Evolutionary conservation across 768 basidiomycete species (phyloP).

Genomic region (Boletus tylopilopsis): DNA sequence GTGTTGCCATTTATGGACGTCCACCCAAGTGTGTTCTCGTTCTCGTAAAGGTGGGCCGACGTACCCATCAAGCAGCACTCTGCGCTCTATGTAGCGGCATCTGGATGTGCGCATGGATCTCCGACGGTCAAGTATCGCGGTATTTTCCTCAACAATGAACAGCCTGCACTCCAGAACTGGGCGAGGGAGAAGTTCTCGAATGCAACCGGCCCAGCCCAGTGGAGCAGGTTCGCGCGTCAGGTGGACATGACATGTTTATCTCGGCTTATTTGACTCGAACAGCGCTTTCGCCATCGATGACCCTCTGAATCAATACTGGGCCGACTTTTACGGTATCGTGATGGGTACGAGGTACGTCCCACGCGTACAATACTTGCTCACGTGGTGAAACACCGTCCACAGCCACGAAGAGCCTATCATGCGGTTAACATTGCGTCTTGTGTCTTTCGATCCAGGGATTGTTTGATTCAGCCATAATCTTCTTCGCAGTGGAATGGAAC

Average conservation of each 20-base stretch:
- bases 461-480: background rate
- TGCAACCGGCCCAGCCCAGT: background rate
- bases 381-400: background rate
- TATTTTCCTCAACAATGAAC: constrained; percentile 12
- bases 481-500: constrained; percentile 48
- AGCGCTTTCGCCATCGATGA: constrained; percentile 56
- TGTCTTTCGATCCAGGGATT: no score
- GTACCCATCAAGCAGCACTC: background rate
- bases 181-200: background rate
- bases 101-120: background rate
- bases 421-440: no score
- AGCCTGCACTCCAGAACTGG: background rate
- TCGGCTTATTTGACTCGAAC: background rate
- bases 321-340: constrained; percentile 50
- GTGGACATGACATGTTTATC: background rate
- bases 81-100: background rate
- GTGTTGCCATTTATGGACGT: no score
- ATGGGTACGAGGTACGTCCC: constrained; percentile 57
- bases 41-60: background rate
- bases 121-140: constrained; percentile 67
- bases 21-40: background rate
- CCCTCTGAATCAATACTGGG: constrained; percentile 50
- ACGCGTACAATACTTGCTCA: background rate
- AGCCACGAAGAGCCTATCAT: constrained; percentile 73
- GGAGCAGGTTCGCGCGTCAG: constrained; percentile 14